Base-by-base conservation (phyloP, 1,139 yeast species). In the Hyphopichia burtonii region DNA sequence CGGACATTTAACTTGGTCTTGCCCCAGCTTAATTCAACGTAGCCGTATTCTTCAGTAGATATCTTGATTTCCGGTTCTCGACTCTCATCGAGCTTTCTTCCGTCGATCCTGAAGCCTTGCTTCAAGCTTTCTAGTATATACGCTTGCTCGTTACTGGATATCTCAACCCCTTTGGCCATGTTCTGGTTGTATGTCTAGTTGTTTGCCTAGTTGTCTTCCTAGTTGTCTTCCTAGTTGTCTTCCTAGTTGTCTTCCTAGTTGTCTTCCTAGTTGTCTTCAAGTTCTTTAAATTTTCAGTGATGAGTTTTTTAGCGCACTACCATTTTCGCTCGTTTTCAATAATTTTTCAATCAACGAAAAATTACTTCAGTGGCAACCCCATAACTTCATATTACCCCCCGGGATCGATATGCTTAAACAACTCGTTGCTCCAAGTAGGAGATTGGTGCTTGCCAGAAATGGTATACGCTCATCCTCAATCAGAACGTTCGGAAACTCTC, bases 1-100 rank as follows among this genome's bases (percentile, higher is more conserved):
- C 93, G 76, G 14, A 86, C 93, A 2, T 87, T 82, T 4, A 93
- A 79, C 52, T 77, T 70, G 3, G 96, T 88, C 23, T 75, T 66
- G 1, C 98, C 98, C 61, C 91, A 73, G 30, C 66, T 66, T 10
- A 91, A 80, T 51, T 87, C 89, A 14, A 85, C 94, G 52, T 82
- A 86, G 9, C 99, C 99, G 55, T 79, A 85, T 46, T 83, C 85
- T 9, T 74, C 71, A 14, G 61, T 56, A 4, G 94, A 88, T 41
- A 91, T 72, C 25, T 62, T 59, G 35, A 93, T 80, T 8, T 75
- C 68, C 1, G 90, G 82, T 15, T 72, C 71, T 46, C 99, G 74
- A 58, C 81, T 72, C 48, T 85, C 80, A 39, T 78, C 76, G 34
- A 86, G 69, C 34, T 64, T 56, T 35, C 99, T 77, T 2, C 88